Evolutionary conservation across 495 filamentous ascomycete species (phyloP).

Genomic region (Xylaria palmicola): DNA sequence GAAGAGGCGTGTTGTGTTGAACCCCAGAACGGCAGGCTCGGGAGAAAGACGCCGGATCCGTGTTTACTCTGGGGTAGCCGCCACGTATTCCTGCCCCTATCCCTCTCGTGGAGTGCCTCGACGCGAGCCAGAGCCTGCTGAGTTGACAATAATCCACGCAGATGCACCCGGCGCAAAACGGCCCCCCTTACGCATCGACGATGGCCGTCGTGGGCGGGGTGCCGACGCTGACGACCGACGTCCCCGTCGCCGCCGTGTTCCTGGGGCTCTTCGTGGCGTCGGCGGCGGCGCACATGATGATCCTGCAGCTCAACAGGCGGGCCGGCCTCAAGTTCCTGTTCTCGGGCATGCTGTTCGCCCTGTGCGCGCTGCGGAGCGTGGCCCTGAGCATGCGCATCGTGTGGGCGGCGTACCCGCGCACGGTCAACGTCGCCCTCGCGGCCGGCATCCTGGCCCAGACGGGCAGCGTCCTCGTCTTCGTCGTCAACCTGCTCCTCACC

Average conservation of each 20-base stretch:
- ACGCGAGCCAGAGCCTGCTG: background rate
- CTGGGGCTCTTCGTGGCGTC: slow-evolving; percentile 60
- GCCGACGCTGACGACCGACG: slow-evolving; percentile 57
- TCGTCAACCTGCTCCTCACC: slow-evolving; percentile 76
- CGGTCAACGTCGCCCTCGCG: slow-evolving; percentile 63
- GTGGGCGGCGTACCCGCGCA: slow-evolving; percentile 49
- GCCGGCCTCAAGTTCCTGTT: slow-evolving; percentile 69
- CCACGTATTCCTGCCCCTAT: too few species aligned
- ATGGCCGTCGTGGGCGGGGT: slow-evolving; percentile 57
- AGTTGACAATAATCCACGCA: background rate
- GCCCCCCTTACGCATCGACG: slow-evolving; percentile 34
- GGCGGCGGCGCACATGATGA: slow-evolving; percentile 62
- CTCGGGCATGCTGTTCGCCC: slow-evolving; percentile 68
- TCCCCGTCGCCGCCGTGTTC: slow-evolving; percentile 65
- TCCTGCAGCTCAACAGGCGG: slow-evolving; percentile 59
- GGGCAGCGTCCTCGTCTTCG: slow-evolving; percentile 74
- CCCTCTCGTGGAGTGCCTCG: background rate
- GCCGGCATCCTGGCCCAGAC: slow-evolving; percentile 73
- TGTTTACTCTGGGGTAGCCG: too few species aligned
- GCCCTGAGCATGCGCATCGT: slow-evolving; percentile 64
- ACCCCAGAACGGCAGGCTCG: too few species aligned
- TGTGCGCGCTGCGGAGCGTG: slow-evolving; percentile 70
- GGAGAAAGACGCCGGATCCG: too few species aligned
- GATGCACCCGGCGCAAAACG: background rate
- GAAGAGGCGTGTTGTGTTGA: too few species aligned